These are phyloP conservation scores for Fusarium liriodendri DNA, from an alignment of 2,329 filamentous ascomycete species.

Conservation along the genomic window DNA sequence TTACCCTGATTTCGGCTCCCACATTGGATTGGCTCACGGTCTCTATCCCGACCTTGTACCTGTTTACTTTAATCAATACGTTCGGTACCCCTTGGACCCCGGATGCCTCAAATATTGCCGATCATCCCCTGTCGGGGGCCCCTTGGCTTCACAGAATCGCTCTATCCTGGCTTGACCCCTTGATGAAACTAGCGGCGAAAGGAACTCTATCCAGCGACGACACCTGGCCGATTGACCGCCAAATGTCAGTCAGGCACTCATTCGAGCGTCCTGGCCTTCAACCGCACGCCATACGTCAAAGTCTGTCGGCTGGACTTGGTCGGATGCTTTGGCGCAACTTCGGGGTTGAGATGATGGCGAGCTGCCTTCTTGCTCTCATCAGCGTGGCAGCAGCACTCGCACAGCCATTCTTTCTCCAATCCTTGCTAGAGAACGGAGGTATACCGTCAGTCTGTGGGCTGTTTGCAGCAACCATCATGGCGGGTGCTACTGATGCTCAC, in stretches of 20 bases:
- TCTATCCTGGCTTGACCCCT: neutral
- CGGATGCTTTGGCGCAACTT: neutral
- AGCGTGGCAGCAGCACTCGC: neutral
- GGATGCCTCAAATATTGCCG: neutral
- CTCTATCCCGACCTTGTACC: neutral
- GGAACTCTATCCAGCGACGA: neutral
- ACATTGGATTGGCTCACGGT: neutral
- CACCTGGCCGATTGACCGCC: neutral
- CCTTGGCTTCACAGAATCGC: neutral
- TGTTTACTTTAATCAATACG: neutral
- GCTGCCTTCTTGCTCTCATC: neutral
- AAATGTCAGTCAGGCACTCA: neutral
- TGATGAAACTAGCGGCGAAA: neutral
- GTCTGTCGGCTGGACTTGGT: neutral
- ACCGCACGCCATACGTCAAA: neutral
- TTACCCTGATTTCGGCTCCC: neutral
- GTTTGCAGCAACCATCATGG: neutral
- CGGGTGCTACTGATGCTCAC: neutral
- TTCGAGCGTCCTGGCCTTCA: neutral
- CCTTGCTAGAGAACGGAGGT: neutral
- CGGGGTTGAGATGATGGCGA: fast-evolving
- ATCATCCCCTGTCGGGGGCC: neutral
- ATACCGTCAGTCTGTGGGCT: neutral
- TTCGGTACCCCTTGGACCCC: neutral
- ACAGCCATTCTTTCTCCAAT: neutral